These are phyloP conservation scores for Colletotrichum abscissum DNA, from an alignment of 2,329 filamentous ascomycete species.

Conservation along the genomic window DNA sequence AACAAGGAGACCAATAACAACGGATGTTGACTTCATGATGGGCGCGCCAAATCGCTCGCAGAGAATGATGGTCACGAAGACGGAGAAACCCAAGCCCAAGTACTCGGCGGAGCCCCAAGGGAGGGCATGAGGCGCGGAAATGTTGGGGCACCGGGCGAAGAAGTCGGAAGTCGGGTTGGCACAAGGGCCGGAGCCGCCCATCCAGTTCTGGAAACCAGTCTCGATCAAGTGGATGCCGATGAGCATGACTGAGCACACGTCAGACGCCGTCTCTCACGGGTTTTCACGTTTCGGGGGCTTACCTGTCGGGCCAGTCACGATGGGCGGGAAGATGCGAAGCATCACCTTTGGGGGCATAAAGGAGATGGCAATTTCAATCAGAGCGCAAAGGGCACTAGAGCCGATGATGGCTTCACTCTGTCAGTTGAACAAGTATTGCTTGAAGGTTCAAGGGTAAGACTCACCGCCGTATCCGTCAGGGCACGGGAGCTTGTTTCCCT, in stretches of 20 bases:
- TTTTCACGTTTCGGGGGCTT: slow-evolving; percentile 46
- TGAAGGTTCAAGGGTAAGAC: background rate
- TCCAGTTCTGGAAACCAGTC: slow-evolving; percentile 81
- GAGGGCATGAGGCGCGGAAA: slow-evolving; percentile 75
- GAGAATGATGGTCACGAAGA: slow-evolving; percentile 82
- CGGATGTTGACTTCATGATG: slow-evolving; percentile 85
- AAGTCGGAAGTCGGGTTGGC: slow-evolving; percentile 61
- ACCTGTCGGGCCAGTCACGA: slow-evolving; percentile 77
- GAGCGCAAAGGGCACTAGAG: slow-evolving; percentile 72
- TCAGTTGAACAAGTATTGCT: background rate
- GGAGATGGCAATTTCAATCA: slow-evolving; percentile 79
- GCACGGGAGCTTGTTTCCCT: slow-evolving; percentile 77
- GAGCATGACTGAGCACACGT: slow-evolving; percentile 58
- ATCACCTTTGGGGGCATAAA: slow-evolving; percentile 78
- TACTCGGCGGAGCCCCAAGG: slow-evolving; percentile 85
- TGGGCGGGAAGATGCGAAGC: slow-evolving; percentile 80
- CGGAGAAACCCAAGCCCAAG: slow-evolving; percentile 81
- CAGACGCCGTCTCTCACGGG: background rate
- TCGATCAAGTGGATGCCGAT: slow-evolving; percentile 81
- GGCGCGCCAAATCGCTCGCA: slow-evolving; percentile 85
- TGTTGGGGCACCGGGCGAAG: slow-evolving; percentile 74
- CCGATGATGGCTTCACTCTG: slow-evolving; percentile 72
- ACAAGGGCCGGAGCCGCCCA: slow-evolving; percentile 76
- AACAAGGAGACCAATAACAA: slow-evolving; percentile 76
- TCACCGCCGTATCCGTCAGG: slow-evolving; percentile 77